Evolutionary conservation across 805 yeast species (phyloP), one percentile per base, ranked within the genome.

Genomic region (Candida orba): DNA sequence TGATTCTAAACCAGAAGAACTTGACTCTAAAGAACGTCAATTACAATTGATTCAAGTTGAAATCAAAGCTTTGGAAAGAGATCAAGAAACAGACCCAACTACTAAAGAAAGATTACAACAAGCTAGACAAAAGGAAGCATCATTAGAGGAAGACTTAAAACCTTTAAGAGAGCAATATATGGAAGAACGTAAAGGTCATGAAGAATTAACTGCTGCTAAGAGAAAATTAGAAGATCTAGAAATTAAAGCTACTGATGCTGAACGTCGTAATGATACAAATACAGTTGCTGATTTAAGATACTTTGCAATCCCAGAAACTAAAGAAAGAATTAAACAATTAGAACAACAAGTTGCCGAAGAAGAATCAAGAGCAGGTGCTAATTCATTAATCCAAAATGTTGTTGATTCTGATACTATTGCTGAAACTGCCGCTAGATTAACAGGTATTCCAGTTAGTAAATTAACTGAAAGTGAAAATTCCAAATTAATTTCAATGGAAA

Each of bases 1-100:
- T 67, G 99, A 93, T 63, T 91, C 98, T 4, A 88, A 87, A 63
- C 99, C 99, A 2, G 99, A 93, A 66, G 96, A 89, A 63, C 74
- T 93, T 57, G 99, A 93, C 68, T 83, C 81, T 37, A 76, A 89
- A 54, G 99, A 93, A 67, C 85, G 99, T 65, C 88, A 88, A 67
- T 73, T 90, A 39, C 95, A 89, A 62, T 76, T 93, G 53, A 68
- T 93, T 31, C 95, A 91, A 57, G 98, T 93, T 46, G 99, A 93
- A 67, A 91, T 93, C 60, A 87, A 88, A 60, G 99, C 99, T 1
- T 74, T 93, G 55, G 97, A 93, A 68, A 85, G 99, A 68, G 99
- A 91, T 62, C 82, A 81, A 58, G 96, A 83, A 47, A 84, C 96
- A 8, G 84, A 79, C 51, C 68, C 78, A 20, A 75, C 87, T 14